Base-by-base conservation (phyloP, 1,284 basidiomycete genomes). In the Malassezia arunalokei region DNA sequence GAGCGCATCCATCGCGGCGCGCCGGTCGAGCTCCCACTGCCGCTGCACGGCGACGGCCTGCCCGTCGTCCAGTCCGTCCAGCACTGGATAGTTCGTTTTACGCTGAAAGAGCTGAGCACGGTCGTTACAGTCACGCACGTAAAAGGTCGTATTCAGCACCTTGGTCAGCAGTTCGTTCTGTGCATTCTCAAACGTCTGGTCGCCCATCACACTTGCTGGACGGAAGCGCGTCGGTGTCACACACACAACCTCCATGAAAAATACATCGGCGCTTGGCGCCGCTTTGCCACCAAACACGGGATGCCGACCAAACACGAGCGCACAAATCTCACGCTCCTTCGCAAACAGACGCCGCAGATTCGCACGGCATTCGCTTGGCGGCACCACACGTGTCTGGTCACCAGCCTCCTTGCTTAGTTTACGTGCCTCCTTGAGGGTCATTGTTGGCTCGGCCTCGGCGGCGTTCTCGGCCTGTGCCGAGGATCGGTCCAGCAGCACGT, bases 161-260 rank as follows among this genome's bases (percentile, higher is more conserved):
- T 81, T 84, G 31, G 86, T 79, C 43, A 99, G 78, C n/a, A 96
- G 81, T 67, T 90, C 86, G 74, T 98, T 99, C 68, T 98, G 92
- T 1, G 90, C 82, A 75, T 96, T 91, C 73, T 99, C 94, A 69
- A 96, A 95, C 1, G 92, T 79, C 57, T 82, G 84, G 59, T 94
- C 94, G 48, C 84, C 87, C 84, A 98, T 83, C 68, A 84, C 85
- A 12, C 87, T 82, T 2, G 94, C 86, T 1, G 94, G 94, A 40
- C 94, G 83, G 79, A 96, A 99, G 40, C 92, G 85, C 7, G 89
- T 94, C 20, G 94, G 94, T 20, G 91, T 81, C 32, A 98, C 86
- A 29, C 88, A 82, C 30, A 99, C 73, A 49, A 87, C 89, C 35
- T 92, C 87, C 78, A 98, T 79, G 78, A 99, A 99, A 76, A 98